Conservation (phyloP, 2,329 filamentous ascomycete species). For the Fusarium anguioides region DNA sequence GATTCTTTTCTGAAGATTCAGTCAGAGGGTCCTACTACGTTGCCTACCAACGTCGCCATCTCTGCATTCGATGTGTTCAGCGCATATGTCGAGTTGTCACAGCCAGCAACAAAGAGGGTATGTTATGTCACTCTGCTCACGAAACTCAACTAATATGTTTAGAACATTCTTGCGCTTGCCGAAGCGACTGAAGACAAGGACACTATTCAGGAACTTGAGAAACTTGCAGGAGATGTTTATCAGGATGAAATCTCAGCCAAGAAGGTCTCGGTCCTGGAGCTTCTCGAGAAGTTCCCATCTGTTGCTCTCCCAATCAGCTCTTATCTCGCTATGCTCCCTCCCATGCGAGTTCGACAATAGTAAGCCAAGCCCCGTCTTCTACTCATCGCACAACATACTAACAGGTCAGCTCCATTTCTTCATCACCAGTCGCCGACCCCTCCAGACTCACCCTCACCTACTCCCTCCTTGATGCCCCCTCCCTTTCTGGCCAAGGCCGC, state of each 20-base stretch:
- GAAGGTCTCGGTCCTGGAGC: conserved; percentile 72
- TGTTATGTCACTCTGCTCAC: conserved; percentile 21
- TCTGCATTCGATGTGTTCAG: conserved; percentile 72
- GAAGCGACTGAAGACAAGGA: conserved; percentile 61
- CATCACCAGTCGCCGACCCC: conserved; percentile 72
- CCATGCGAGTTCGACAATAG: conserved; percentile 83
- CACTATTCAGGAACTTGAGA: conserved; percentile 56
- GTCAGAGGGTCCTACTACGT: conserved; percentile 60
- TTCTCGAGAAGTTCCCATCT: conserved; percentile 72
- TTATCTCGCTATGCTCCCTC: conserved; percentile 78
- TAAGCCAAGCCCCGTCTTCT: conserved; percentile 42
- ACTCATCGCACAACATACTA: background rate
- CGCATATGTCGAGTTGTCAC: conserved; percentile 78
- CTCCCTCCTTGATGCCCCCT: conserved; percentile 69
- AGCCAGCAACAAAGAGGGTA: conserved; percentile 76
- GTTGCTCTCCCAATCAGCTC: conserved; percentile 71
- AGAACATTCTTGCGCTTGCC: conserved; percentile 57
- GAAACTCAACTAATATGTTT: conserved; percentile 18
- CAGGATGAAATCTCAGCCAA: conserved; percentile 63
- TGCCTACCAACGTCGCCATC: conserved; percentile 67
- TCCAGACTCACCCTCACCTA: conserved; percentile 73
- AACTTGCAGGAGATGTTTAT: conserved; percentile 61
- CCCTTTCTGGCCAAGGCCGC: conserved; percentile 60
- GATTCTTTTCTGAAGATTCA: conserved; percentile 73
- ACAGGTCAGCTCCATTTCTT: conserved; percentile 72